These are phyloP conservation scores for Willaertia magna DNA, from an alignment of 208 protist species.

Conservation along the genomic window DNA sequence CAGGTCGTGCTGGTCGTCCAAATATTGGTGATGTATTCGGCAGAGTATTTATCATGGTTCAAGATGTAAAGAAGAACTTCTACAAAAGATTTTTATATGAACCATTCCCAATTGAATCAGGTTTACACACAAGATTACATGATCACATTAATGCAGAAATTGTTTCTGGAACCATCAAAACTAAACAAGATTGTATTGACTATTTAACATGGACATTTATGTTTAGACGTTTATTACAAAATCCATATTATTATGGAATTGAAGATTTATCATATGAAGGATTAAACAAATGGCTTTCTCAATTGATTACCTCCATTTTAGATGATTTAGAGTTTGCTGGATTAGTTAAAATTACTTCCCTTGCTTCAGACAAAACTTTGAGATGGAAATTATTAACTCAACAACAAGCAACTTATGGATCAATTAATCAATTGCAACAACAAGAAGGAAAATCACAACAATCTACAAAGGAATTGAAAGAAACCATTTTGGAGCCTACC, in stretches of 20 bases:
- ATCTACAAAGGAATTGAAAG: not conserved
- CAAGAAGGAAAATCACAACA: not conserved
- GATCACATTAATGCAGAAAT: slow-evolving; percentile 98
- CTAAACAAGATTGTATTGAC: slow-evolving; percentile 85
- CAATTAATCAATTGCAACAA: not conserved
- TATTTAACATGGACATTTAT: slow-evolving; percentile 99
- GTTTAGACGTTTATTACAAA: slow-evolving; percentile 86
- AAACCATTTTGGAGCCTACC: slow-evolving; percentile 44
- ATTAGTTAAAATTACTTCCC: slow-evolving; percentile 48
- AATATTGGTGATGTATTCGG: slow-evolving; percentile 89
- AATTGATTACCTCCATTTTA: not conserved
- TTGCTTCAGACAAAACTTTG: not conserved
- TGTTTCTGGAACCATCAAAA: slow-evolving; percentile 78
- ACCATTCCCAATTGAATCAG: slow-evolving; percentile 98
- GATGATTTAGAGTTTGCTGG: not conserved
- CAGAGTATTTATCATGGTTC: slow-evolving; percentile 85
- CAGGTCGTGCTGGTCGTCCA: slow-evolving; percentile 93
- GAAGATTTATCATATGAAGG: slow-evolving; percentile 67
- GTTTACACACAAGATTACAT: slow-evolving; percentile 77
- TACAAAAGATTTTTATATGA: slow-evolving; percentile 99
- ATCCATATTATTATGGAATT: slow-evolving; percentile 96
- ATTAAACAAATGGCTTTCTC: not conserved
- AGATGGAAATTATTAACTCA: slow-evolving; percentile 35
- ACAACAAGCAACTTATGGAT: not conserved
- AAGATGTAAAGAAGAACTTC: slow-evolving; percentile 96